These are phyloP conservation scores for Clathrospora elynae DNA, from an alignment of 2,329 filamentous ascomycete species.

Conservation along the genomic window DNA sequence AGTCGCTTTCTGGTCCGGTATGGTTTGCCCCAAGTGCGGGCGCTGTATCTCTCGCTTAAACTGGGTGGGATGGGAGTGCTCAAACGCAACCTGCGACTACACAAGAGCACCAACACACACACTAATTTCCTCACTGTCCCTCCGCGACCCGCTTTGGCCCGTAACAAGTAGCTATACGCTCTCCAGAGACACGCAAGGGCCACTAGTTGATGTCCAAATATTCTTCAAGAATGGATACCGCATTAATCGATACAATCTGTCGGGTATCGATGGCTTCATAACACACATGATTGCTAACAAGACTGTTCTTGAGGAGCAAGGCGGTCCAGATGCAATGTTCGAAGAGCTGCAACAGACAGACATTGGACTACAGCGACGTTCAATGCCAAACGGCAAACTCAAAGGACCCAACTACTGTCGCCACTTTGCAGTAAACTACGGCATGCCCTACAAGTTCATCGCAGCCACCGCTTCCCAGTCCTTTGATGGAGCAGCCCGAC, in stretches of 20 bases:
- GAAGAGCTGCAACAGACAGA: constrained; percentile 50
- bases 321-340: constrained; percentile 68
- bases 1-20: constrained; percentile 62
- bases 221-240: constrained; percentile 50
- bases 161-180: constrained; percentile 41
- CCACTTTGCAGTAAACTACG: constrained; percentile 63
- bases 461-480: constrained; percentile 53
- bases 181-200: constrained; percentile 37
- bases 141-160: constrained; percentile 47
- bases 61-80: constrained; percentile 69
- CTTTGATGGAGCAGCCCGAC: constrained; percentile 38
- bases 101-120: constrained; percentile 43
- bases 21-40: constrained; percentile 68
- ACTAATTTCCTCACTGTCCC: constrained; percentile 32
- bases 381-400: constrained; percentile 24
- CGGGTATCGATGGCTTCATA: constrained; percentile 52
- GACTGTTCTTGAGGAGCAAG: constrained; percentile 55
- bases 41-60: constrained; percentile 64
- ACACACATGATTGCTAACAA: constrained; percentile 63
- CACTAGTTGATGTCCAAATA: constrained; percentile 42
- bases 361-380: constrained; percentile 39
- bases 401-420: constrained; percentile 56
- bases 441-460: constrained; percentile 70
- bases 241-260: constrained; percentile 54
- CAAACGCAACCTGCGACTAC: constrained; percentile 58